These are phyloP conservation scores for Camelina sativa DNA, from an alignment of 345 rosid genomes.

Conservation along the genomic window DNA sequence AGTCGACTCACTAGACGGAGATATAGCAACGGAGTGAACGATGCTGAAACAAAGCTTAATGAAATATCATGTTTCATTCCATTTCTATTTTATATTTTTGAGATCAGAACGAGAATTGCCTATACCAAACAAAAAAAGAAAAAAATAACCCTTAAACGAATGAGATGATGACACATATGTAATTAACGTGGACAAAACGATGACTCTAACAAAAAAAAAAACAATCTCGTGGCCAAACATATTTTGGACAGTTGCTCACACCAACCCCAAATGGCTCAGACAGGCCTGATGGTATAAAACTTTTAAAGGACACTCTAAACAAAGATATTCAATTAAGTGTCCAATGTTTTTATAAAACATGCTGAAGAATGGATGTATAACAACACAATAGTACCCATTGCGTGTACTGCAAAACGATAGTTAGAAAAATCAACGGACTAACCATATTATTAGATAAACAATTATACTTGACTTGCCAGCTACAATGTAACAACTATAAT, in stretches of 20 bases:
- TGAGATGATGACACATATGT: conserved; percentile 1
- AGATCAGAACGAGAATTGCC: neutral
- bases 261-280: conserved; percentile 35
- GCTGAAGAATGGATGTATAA: neutral
- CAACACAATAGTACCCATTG: neutral
- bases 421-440: neutral
- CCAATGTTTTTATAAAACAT: neutral
- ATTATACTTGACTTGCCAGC: neutral
- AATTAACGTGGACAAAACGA: neutral
- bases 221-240: neutral
- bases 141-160: neutral
- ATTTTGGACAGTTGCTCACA: neutral
- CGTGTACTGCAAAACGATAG: neutral
- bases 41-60: neutral
- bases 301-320: conserved; percentile 10
- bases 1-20: neutral
- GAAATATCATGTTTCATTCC: neutral
- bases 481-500: neutral
- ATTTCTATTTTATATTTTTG: neutral
- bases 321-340: conserved; percentile 2
- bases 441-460: neutral
- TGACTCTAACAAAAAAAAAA: conserved; percentile 6
- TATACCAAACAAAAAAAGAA: no score
- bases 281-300: conserved; percentile 6
- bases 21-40: neutral